Percentiles rank a stretch among this genome's conserved stretches.
phyloP scores from a whole-genome alignment of 179 eudicot genomes.

The Silene vulgaris region DNA sequence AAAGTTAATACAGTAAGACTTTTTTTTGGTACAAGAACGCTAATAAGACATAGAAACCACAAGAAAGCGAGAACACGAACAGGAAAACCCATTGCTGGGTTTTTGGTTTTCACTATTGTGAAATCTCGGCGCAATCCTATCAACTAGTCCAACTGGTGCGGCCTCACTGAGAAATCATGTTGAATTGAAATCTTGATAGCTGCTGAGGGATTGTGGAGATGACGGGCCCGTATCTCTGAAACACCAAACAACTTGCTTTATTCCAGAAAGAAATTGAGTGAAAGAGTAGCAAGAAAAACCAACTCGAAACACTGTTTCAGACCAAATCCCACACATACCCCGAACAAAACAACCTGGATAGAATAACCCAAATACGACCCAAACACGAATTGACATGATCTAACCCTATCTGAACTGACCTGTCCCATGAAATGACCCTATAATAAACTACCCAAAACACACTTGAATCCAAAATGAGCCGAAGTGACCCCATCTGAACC shows the following conservation, averaged over 20 bases:
- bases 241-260: conserved; percentile 16
- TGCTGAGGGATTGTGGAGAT: conserved; percentile 51
- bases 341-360: no score
- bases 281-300: not conserved
- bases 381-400: no score
- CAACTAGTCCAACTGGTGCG: not conserved
- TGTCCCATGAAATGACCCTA: no score
- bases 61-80: not conserved
- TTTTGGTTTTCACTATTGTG: not conserved
- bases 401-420: no score
- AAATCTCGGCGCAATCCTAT: not conserved
- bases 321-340: no score
- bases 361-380: no score
- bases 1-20: not conserved
- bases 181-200: conserved; percentile 46
- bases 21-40: no score
- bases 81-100: not conserved
- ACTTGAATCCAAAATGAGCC: no score
- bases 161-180: conserved; percentile 39
- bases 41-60: not conserved
- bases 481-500: no score
- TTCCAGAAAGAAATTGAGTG: not conserved
- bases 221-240: conserved; percentile 54
- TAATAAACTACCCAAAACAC: no score
- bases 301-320: not conserved